Conservation (phyloP, 257 asterid genomes). For the Paulownia fortunei region DNA sequence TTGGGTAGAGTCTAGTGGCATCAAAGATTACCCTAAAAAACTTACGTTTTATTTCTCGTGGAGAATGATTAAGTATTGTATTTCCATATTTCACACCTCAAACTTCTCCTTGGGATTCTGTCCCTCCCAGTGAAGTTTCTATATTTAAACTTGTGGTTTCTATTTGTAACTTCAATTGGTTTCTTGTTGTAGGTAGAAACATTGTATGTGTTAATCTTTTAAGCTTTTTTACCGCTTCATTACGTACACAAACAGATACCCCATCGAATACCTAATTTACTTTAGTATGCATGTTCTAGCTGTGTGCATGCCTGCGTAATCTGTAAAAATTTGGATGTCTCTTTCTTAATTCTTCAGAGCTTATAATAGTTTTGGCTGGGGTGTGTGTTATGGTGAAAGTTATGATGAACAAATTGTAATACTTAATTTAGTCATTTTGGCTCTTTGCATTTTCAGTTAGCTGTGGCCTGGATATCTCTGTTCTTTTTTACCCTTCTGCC, state of each 20-base stretch:
- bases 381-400: not conserved
- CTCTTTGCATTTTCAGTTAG: slow-evolving; percentile 10
- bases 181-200: not conserved
- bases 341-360: not conserved
- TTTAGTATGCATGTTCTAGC: not conserved
- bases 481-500: slow-evolving; percentile 7
- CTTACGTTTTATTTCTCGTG: not conserved
- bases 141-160: not conserved
- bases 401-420: slow-evolving; percentile 9
- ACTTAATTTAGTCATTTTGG: slow-evolving; percentile 3
- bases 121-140: not conserved
- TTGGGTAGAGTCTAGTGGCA: not conserved
- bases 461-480: slow-evolving; percentile 9
- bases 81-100: not conserved
- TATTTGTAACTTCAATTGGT: not conserved
- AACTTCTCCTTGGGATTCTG: not conserved
- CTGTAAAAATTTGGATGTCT: not conserved
- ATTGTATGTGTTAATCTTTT: not conserved
- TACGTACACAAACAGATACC: not conserved
- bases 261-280: not conserved
- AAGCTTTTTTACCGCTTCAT: not conserved
- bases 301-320: not conserved
- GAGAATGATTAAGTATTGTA: not conserved
- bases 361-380: not conserved
- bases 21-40: not conserved